These are phyloP conservation scores for Pythium pectinolyticum DNA, from an alignment of 352 stramenopile genomes.

Conservation along the genomic window DNA sequence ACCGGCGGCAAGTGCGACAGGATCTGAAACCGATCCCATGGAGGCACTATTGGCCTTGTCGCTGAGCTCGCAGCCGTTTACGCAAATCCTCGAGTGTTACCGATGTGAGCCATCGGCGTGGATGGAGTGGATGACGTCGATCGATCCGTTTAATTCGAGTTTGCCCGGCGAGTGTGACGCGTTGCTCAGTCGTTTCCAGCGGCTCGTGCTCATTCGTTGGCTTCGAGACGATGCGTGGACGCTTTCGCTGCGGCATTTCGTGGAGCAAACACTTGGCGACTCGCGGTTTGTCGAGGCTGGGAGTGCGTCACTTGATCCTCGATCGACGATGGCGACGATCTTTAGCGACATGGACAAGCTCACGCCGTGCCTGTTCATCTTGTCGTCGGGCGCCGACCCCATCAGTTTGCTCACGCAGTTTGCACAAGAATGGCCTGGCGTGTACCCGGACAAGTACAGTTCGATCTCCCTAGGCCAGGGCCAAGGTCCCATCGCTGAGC, in stretches of 20 bases:
- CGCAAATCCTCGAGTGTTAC: slow-evolving; percentile 42
- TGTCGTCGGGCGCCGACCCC: slow-evolving; percentile 72
- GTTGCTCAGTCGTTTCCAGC: slow-evolving; percentile 40
- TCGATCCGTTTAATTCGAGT: slow-evolving; percentile 37
- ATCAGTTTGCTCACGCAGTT: slow-evolving; percentile 49
- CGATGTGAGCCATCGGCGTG: slow-evolving; percentile 40
- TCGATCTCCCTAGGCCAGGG: slow-evolving; percentile 77
- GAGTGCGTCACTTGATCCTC: slow-evolving; percentile 9
- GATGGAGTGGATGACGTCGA: slow-evolving; percentile 39
- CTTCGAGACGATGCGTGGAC: slow-evolving; percentile 55
- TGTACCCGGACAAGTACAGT: slow-evolving; percentile 42
- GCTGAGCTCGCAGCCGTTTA: slow-evolving; percentile 26
- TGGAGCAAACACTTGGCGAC: slow-evolving; percentile 39
- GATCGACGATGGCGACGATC: slow-evolving; percentile 41
- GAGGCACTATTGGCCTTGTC: slow-evolving; percentile 37
- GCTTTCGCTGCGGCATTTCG: slow-evolving; percentile 38
- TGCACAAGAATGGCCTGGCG: slow-evolving; percentile 35
- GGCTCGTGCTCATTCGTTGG: slow-evolving; percentile 61
- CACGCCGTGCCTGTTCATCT: slow-evolving; percentile 74
- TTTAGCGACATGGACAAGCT: slow-evolving; percentile 57
- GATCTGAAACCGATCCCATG: slow-evolving; percentile 14
- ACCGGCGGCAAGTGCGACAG: background rate
- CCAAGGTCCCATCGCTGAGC: slow-evolving; percentile 67
- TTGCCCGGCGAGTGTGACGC: slow-evolving; percentile 41
- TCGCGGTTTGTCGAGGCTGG: slow-evolving; percentile 18